Conservation (phyloP, 768 basidiomycete species). For the Chiua virens region DNA sequence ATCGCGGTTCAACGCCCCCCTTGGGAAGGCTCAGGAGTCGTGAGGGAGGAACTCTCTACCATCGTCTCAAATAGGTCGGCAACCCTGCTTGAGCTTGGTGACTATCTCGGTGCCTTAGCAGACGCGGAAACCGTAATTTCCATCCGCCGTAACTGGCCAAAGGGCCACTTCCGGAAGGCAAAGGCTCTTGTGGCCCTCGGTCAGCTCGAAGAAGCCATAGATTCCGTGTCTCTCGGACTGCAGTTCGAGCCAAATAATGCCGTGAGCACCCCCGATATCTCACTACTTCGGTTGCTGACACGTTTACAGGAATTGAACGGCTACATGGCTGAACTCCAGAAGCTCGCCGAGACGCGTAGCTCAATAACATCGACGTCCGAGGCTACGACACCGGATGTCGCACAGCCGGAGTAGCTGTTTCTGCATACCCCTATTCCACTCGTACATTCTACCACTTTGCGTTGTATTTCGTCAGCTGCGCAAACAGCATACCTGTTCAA, state of each 20-base stretch:
- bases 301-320: conserved; percentile 28
- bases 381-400: background rate
- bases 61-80: conserved; percentile 91
- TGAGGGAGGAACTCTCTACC: conserved; percentile 89
- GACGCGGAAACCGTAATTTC: conserved; percentile 91
- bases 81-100: conserved; percentile 73
- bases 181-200: conserved; percentile 81
- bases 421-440: background rate
- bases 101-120: conserved; percentile 73
- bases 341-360: conserved; percentile 18
- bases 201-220: conserved; percentile 70
- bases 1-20: conserved; percentile 80
- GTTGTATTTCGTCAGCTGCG: conserved; percentile 4
- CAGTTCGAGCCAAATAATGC: conserved; percentile 75
- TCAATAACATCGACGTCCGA: background rate
- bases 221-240: conserved; percentile 79
- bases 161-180: conserved; percentile 93
- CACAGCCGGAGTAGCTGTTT: conserved; percentile 13
- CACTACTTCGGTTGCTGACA: conserved; percentile 4
- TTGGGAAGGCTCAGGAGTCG: conserved; percentile 82
- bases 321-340: conserved; percentile 32
- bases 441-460: background rate
- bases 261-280: conserved; percentile 34
- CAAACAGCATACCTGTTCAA: too few species aligned
- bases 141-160: conserved; percentile 86